Evolutionary conservation across 441 rosid species (phyloP), one percentile per base, ranked within the genome.

Genomic region (Pelargonium exstipulatum): DNA sequence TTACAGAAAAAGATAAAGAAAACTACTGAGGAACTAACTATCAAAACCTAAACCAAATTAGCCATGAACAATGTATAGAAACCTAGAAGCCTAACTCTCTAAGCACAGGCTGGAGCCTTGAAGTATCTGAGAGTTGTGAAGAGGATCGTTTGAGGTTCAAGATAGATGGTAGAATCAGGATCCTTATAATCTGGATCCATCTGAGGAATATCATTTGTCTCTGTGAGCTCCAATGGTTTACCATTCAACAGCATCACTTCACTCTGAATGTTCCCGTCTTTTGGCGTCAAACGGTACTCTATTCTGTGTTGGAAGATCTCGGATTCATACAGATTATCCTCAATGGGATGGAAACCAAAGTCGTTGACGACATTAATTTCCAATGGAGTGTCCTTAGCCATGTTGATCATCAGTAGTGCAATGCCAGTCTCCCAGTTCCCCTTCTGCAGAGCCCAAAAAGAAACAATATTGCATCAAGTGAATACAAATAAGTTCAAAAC

Each of bases 271-370:
- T 90, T 75, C 8, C 87, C 92, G 65, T 69, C 78, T 69, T 78
- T 26, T 0, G 90, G 86, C 0, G 81, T 86, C 86, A 90, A 73
- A 70, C 87, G 92, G 63, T 83, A 88, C 77, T 88, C 90, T 18
- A 84, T 88, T 67, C 87, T 84, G 22, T 68, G 71, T 1, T 49
- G n/a, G 10, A 55, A 24, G 0, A 24, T 12, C 24, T 60, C 64
- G 1, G 7, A 20, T 12, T 40, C 2, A 20, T 7, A 3, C 14
- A 65, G 2, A 26, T 16, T 37, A 18, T 5, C 18, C n/a, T 51
- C 32, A 1, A 61, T 5, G 9, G 26, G 17, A 24, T 63, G 18
- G 12, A 69, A 2, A 9, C 24, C 26, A 37, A 35, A 10, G 29
- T 17, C 40, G 13, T 45, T 22, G 60, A 29, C 26, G 0, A 66